Base-by-base conservation (phyloP, 2,329 filamentous ascomycete genomes). In the Colletotrichum sp. region DNA sequence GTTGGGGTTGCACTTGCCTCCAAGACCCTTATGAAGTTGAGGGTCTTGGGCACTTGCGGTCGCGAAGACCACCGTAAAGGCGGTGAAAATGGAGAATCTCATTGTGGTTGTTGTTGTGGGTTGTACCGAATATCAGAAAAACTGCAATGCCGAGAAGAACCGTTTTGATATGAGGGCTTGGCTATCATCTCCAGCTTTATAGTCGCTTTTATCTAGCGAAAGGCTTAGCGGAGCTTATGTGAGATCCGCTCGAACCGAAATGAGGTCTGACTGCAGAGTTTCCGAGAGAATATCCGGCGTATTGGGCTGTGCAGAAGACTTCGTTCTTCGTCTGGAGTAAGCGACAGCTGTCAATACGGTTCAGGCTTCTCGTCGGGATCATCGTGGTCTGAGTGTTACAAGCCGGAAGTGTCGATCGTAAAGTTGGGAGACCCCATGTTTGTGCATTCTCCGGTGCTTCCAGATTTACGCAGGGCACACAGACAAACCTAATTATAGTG, bases 1-100 rank as follows among this genome's bases (percentile, higher is more conserved):
- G 32, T 2, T 3, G 18, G 0, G 38, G 18, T 0, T 6, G 18
- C 38, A 6, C 18, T 43, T 43, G 0, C 43, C 43, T 21, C 43
- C 43, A 48, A 21, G n/a, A 4, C 43, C 43, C 43, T 21, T 48
- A 2, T 48, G 43, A 21, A 48, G 43, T 48, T 48, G 43, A 48
- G n/a, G 43, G n/a, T 48, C 43, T 2, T 48, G n/a, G 1, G 43
- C 43, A 21, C 3, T 13, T 21, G 43, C 43, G 4, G n/a, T 48
- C 43, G 43, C 43, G n/a, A 48, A 48, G n/a, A 21, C 43, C n/a
- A 48, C 10, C 2, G 43, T 21, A 4, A 48, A 48, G n/a, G 6
- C 10, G n/a, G 43, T 21, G 0, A 48, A 8, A 7, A 21, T 21
- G 43, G 43, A 48, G 6, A 48, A 48, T 13, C 10, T 48, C 43